Base-by-base conservation (phyloP, 345 rosid genomes). In the Sisymbrium altissimum region DNA sequence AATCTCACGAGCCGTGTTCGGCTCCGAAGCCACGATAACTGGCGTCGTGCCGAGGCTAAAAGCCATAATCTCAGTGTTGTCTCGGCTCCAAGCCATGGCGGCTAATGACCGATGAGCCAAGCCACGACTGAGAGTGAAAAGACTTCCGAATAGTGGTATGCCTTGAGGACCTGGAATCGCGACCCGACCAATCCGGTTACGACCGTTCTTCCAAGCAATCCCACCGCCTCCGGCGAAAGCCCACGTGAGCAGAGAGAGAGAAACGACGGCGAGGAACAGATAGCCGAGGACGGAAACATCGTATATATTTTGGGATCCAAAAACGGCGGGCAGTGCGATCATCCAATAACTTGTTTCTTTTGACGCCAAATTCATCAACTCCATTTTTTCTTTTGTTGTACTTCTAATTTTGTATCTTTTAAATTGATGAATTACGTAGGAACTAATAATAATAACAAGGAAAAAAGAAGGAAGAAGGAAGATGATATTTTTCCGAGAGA, bases 11-110 rank as follows among this genome's bases (percentile, higher is more conserved):
- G 98, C 93, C 4, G 69, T 87, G 19, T 54, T 67, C 3, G 94
- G 92, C 23, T 93, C 87, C 15, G 97, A 90, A 35, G 98, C 66
- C 72, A 87, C 83, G 39, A 93, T 87, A 4, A 83, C 84, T 0
- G 93, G 92, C 9, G 97, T 84, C 0, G 82, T 78, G 30, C 93
- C 98, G 6, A 93, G 89, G 76, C 97, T 93, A 53, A 93, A 77
- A 32, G 98, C 98, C 96, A 89, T 89, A 77, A 93, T 89, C 49
- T 86, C 80, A 4, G 78, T 69, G 46, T 64, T 80, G 21, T 66
- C 58, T 4, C 81, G 58, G 61, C 49, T 45, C 83, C 84, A 73
- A 59, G 97, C 91, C 83, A 84, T 73, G 75, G 94, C 74, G 6
- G 96, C 94, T 6, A 91, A 66, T 10, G 84, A 57, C 19, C 89